Evolutionary conservation across 306 rosid species (phyloP), one percentile per base, ranked within the genome.

Genomic region (Rosa persica): DNA sequence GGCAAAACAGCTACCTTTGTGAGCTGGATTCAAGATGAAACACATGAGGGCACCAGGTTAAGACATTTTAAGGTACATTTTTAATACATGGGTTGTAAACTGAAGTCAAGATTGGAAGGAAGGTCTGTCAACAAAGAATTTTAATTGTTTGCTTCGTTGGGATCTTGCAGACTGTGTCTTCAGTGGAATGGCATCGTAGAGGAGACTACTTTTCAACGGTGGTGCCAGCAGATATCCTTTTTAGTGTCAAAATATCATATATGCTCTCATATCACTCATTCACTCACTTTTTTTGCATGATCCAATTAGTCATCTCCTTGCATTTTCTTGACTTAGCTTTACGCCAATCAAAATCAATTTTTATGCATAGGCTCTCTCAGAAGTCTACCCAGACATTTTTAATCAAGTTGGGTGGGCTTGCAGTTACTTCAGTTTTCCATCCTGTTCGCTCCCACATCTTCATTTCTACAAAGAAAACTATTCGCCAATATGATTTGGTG

Each of bases 131-230:
- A 67, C 11, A 16, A 57, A 55, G 70, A 70, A 40, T 70, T 58
- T 58, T 83, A 72, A 80, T 27, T 68, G 51, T 19, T 72, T 70
- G 62, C 25, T 79, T 71, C 74, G 67, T 61, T 81, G 47, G 74
- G 74, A 79, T 83, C 81, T 70, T 86, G 92, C 88, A 95, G 98
- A 80, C 96, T 49, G 98, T 92, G 54, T 76, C 93, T 84, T 78
- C 93, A 12, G 89, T 95, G 39, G 97, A 95, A 78, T 95, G 98
- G 98, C 98, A 95, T 81, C 89, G 96, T 51, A 93, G 87, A 83
- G 98, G 98, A 70, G 98, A 95, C 84, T 95, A 95, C 86, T 85
- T 92, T 83, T 95, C 98, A 22, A 89, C 96, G 73, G 92, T 95
- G 72, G 83, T 91, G 89, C 97, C 98, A 75, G 88, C 96, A 64